phyloP scores from a whole-genome alignment of 1,139 yeast genomes.

The Diutina scorzettiae region DNA sequence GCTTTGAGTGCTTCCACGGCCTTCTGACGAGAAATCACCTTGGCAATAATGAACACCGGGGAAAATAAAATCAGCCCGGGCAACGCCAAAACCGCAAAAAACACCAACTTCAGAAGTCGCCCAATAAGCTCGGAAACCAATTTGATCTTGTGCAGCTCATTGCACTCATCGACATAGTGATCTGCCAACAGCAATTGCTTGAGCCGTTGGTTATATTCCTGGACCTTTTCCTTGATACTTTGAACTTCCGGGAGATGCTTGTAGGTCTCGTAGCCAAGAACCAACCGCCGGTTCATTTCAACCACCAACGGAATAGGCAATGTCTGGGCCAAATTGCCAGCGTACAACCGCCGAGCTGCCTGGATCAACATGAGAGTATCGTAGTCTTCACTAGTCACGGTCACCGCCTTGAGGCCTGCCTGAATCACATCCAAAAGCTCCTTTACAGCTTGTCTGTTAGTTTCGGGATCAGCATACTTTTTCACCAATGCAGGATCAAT shows the following conservation, averaged over 20 bases:
- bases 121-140: conserved; percentile 36
- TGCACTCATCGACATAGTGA: conserved; percentile 72
- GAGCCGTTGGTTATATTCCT: conserved; percentile 56
- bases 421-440: conserved; percentile 61
- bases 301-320: conserved; percentile 69
- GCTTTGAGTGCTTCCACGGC: conserved; percentile 75
- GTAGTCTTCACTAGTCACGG: conserved; percentile 85
- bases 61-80: conserved; percentile 81
- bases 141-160: conserved; percentile 30
- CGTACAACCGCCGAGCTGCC: conserved; percentile 83
- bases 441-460: conserved; percentile 32
- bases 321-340: conserved; percentile 35
- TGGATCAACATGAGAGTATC: conserved; percentile 88
- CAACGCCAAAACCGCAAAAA: conserved; percentile 51
- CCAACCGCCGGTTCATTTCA: conserved; percentile 80
- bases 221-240: conserved; percentile 46
- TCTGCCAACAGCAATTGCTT: conserved; percentile 70
- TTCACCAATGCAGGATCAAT: conserved; percentile 53
- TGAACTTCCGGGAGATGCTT: conserved; percentile 62
- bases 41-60: conserved; percentile 78
- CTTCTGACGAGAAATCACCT: conserved; percentile 56
- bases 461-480: conserved; percentile 51
- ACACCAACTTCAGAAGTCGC: conserved; percentile 40
- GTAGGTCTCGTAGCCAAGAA: conserved; percentile 65
- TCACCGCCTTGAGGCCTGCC: conserved; percentile 72